Evolutionary conservation across 768 basidiomycete species (phyloP).

Genomic region (Mycena haematopus): DNA sequence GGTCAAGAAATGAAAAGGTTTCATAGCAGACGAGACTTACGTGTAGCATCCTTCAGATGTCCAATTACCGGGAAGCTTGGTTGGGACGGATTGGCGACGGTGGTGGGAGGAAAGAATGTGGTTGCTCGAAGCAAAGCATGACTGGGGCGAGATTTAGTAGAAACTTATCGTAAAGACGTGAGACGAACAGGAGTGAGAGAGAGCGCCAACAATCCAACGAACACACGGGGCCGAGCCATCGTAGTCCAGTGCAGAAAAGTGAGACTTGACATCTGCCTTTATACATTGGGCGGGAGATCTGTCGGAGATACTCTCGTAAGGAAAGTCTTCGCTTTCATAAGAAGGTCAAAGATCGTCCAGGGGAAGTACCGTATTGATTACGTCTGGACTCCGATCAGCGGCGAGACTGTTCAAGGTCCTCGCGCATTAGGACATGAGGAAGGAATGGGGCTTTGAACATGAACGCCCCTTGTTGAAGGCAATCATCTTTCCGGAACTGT

Average conservation of each 20-base stretch:
- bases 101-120: slow-evolving; percentile 31
- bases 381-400: slow-evolving; percentile 25
- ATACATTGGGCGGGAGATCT: slow-evolving; percentile 25
- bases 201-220: slow-evolving; percentile 24
- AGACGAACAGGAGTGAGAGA: slow-evolving; percentile 27
- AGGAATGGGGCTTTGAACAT: slow-evolving; percentile 16
- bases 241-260: slow-evolving; percentile 20
- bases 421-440: neutral
- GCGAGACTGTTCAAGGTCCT: slow-evolving; percentile 1
- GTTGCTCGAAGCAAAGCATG: slow-evolving; percentile 25
- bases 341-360: slow-evolving; percentile 1
- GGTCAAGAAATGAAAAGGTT: slow-evolving; percentile 6
- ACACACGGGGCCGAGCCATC: slow-evolving; percentile 21
- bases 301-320: slow-evolving; percentile 14
- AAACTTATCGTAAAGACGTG: neutral
- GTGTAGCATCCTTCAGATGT: slow-evolving; percentile 65
- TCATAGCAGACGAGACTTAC: slow-evolving; percentile 42
- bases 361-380: slow-evolving; percentile 28
- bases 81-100: slow-evolving; percentile 49
- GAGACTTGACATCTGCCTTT: slow-evolving; percentile 22
- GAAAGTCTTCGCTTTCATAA: slow-evolving; percentile 16
- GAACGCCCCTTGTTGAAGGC: slow-evolving; percentile 8
- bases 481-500: slow-evolving; percentile 31
- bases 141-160: slow-evolving; percentile 9
- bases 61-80: slow-evolving; percentile 60